phyloP scores from a whole-genome alignment of 352 stramenopile species.

The Thalassiosira ordinaria region DNA sequence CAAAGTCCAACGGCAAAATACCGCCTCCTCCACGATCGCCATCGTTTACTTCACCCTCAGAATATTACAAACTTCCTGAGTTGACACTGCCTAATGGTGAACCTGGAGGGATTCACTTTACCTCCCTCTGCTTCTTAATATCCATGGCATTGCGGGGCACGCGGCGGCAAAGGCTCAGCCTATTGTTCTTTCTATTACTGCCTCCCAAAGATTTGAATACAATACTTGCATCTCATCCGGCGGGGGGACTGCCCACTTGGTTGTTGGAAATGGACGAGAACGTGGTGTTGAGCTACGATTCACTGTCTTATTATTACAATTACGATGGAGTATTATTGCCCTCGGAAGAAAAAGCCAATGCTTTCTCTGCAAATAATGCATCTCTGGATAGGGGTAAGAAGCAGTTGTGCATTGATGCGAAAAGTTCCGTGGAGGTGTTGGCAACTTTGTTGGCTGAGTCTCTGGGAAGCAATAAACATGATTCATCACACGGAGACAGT shows the following conservation, averaged over 20 bases:
- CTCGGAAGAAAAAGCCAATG: background rate
- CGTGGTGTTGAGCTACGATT: conserved; percentile 65
- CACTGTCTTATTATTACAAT: conserved; percentile 77
- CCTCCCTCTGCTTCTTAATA: conserved; percentile 68
- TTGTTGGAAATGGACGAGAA: conserved; percentile 76
- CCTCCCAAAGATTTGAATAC: conserved; percentile 55
- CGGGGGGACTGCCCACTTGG: conserved; percentile 74
- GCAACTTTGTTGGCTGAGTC: conserved; percentile 35
- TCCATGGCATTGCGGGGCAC: conserved; percentile 66
- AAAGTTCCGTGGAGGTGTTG: conserved; percentile 47
- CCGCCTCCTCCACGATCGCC: conserved; percentile 27
- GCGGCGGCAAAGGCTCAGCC: conserved; percentile 66
- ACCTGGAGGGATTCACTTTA: conserved; percentile 58
- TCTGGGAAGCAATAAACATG: background rate
- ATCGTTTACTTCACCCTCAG: conserved; percentile 37
- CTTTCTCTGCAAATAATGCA: background rate
- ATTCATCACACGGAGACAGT: background rate
- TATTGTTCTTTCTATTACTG: conserved; percentile 81
- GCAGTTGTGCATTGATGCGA: conserved; percentile 46
- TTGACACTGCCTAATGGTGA: conserved; percentile 24
- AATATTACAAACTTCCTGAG: conserved; percentile 26
- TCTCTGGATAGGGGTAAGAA: background rate
- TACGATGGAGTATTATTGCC: conserved; percentile 57
- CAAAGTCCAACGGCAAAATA: background rate
- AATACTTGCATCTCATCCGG: conserved; percentile 74